phyloP scores from a whole-genome alignment of 371 early-diverging fungal species.

The Basidiobolus meristosporus region DNA sequence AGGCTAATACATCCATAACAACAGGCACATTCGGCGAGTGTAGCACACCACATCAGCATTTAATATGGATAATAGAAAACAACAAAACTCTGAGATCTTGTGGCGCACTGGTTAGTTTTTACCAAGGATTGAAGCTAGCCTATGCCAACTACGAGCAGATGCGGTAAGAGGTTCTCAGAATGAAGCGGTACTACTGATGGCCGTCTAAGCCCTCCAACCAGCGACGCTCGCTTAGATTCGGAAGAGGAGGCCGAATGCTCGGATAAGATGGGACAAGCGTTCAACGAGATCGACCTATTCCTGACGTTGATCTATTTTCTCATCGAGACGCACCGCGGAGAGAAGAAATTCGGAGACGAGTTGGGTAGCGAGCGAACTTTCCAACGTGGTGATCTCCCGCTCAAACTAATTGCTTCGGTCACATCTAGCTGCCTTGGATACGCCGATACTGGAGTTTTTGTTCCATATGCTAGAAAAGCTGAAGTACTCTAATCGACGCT shows the following conservation, averaged over 20 bases:
- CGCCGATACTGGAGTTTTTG: no score
- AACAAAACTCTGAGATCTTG: no score
- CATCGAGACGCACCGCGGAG: slow-evolving; percentile 24
- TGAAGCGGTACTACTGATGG: not conserved
- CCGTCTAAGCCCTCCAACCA: not conserved
- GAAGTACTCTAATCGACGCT: no score
- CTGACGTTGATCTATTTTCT: slow-evolving; percentile 35
- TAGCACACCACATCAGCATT: no score
- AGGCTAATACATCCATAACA: no score
- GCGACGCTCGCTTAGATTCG: not conserved
- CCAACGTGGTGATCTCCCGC: no score
- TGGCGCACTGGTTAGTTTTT: no score
- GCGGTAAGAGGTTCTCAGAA: not conserved
- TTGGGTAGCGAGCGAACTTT: not conserved
- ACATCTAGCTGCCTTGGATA: no score
- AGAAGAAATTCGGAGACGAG: slow-evolving; percentile 22
- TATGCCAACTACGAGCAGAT: not conserved
- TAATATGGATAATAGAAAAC: no score
- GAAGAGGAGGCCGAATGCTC: not conserved
- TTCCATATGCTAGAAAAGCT: no score
- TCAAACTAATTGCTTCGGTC: no score
- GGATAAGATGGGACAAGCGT: not conserved
- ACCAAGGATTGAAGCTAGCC: not conserved
- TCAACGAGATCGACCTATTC: slow-evolving; percentile 27
- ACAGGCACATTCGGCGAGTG: no score